Evolutionary conservation across 2,329 filamentous ascomycete species (phyloP).

Genomic region (Botrytis squamosa): DNA sequence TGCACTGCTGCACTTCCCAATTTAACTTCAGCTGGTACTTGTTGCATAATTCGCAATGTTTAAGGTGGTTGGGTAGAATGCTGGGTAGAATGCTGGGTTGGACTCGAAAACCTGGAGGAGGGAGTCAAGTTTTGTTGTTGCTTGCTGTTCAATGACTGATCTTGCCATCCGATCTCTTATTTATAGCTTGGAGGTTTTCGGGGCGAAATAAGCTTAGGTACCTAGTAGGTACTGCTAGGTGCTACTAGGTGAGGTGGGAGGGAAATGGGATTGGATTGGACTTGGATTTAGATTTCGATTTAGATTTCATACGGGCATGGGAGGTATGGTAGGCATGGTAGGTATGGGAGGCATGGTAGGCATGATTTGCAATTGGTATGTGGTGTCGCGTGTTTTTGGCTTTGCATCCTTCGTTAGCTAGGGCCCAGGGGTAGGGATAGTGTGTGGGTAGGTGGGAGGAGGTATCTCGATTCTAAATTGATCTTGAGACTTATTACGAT

Average conservation of each 20-base stretch:
- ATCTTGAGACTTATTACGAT: neutral
- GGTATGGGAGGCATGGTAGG: neutral
- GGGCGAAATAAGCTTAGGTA: neutral
- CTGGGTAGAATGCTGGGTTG: neutral
- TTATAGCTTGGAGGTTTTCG: neutral
- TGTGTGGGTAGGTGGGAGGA: neutral
- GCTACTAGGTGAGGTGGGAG: neutral
- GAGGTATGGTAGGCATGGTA: neutral
- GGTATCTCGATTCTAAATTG: neutral
- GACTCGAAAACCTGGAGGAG: neutral
- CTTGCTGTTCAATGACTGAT: constrained; percentile 1
- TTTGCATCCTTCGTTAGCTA: neutral
- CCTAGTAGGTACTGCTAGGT: neutral
- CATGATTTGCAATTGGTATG: neutral
- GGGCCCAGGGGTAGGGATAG: neutral
- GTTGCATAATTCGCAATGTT: constrained; percentile 1
- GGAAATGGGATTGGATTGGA: neutral
- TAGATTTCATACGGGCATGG: too few relatives aligned
- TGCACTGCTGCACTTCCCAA: neutral
- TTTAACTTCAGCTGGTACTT: constrained; percentile 2
- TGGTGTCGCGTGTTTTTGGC: constrained; percentile 5
- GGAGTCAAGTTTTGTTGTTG: neutral
- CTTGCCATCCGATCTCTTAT: neutral
- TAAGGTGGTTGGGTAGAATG: neutral
- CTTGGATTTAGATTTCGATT: neutral